These are phyloP conservation scores for Deinandra increscens DNA, from an alignment of 129 eudicot species.

Conservation along the genomic window DNA sequence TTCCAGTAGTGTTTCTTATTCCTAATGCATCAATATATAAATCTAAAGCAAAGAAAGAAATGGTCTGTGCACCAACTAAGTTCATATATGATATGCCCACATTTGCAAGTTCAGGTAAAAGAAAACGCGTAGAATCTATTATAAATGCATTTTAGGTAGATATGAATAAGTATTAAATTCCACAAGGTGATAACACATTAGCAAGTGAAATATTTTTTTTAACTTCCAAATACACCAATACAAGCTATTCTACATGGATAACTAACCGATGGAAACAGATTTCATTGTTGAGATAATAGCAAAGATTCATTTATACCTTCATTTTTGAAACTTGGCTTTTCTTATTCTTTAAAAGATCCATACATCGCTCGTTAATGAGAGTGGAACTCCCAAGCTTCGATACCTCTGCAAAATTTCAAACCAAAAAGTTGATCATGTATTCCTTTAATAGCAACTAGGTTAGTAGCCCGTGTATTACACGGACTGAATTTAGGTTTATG, in stretches of 20 bases:
- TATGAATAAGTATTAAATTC: not conserved
- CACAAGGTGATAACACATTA: not conserved
- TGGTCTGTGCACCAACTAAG: not conserved
- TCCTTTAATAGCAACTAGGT: not conserved
- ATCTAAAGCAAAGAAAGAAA: not conserved
- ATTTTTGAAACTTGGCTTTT: slow-evolving; percentile 55
- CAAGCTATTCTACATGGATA: slow-evolving; percentile 5
- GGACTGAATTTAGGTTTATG: no score
- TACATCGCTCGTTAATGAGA: slow-evolving; percentile 78
- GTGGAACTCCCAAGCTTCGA: slow-evolving; percentile 62
- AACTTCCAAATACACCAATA: not conserved
- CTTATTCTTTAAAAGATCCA: slow-evolving; percentile 88
- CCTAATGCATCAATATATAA: not conserved
- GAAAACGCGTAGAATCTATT: not conserved
- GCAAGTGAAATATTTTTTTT: not conserved
- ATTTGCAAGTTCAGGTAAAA: slow-evolving; percentile 3
- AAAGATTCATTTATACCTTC: slow-evolving; percentile 49
- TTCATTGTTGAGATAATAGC: not conserved
- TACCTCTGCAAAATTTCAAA: slow-evolving; percentile 51
- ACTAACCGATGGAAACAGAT: not conserved
- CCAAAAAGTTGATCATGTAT: not conserved
- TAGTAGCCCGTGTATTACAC: no score
- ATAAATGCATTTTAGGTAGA: not conserved
- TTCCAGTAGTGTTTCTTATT: not conserved
- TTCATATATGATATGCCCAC: not conserved